Evolutionary conservation across 257 asterid species (phyloP).

Genomic region (Scutellaria barbata): DNA sequence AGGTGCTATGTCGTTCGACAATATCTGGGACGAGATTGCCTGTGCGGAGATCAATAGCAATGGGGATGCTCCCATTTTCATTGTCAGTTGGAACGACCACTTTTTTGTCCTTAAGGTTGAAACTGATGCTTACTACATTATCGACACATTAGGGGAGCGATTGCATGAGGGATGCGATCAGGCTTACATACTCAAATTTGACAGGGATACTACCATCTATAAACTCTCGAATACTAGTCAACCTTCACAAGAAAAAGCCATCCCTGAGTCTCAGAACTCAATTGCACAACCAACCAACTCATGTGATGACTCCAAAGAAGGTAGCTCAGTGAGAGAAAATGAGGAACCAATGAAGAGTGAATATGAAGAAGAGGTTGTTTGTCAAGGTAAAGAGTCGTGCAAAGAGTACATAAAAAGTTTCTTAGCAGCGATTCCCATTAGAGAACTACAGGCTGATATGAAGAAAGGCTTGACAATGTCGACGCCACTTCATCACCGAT

Average conservation of each 20-base stretch:
- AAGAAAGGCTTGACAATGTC: constrained; percentile 75
- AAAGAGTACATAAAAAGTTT: constrained; percentile 86
- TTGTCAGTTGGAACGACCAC: constrained; percentile 97
- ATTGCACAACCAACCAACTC: constrained; percentile 35
- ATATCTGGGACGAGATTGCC: constrained; percentile 88
- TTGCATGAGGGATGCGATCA: constrained; percentile 88
- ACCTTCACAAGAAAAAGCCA: constrained; percentile 53
- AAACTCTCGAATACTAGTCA: constrained; percentile 48
- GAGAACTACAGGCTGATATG: constrained; percentile 84
- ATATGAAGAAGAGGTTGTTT: constrained; percentile 54
- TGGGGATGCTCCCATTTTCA: constrained; percentile 61
- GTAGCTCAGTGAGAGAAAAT: constrained; percentile 23
- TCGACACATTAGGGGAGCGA: constrained; percentile 92
- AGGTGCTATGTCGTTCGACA: constrained; percentile 95
- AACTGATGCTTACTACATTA: constrained; percentile 72
- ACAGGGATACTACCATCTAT: constrained; percentile 56
- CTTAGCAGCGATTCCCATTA: constrained; percentile 92
- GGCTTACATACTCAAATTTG: constrained; percentile 90
- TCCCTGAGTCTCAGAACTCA: constrained; percentile 35
- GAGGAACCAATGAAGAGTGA: constrained; percentile 54
- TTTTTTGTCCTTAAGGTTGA: constrained; percentile 89
- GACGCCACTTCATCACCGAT: constrained; percentile 79
- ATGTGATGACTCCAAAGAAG: constrained; percentile 29
- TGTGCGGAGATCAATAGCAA: constrained; percentile 38
- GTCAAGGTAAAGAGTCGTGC: constrained; percentile 82